Evolutionary conservation across 2,329 filamentous ascomycete genomes (phyloP), one percentile per base, ranked within the genome.

Genomic region (Aspergillus sp.): DNA sequence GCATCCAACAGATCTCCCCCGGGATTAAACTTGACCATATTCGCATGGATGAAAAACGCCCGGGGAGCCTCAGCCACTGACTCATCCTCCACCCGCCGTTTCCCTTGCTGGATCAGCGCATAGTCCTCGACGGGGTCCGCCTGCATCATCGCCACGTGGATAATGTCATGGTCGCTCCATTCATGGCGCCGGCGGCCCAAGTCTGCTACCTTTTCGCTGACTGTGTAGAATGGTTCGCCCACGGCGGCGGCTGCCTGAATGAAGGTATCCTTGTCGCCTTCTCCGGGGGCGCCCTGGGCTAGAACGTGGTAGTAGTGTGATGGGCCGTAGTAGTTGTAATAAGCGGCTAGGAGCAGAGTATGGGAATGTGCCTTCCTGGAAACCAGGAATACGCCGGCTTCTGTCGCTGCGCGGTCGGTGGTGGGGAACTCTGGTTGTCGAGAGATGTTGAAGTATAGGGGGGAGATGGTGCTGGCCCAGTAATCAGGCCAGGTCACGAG

Each of bases 401-500:
- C 63, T 2, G 64, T 61, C 5, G 65, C 59, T 45, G 62, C 60
- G 7, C 64, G 62, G 3, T 53, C 48, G 7, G 57, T 58, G 39
- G 65, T 57, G 4, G 58, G 50, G 0, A 63, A 63, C 3, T 55
- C 55, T 3, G 59, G 51, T 34, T 63, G 59, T n/a, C 65, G 65
- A 3, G 67, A 67, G 30, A 73, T 67, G 30, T 63, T 55, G 52
- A 67, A 72, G 47, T 64, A 69, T 10, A 64, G 52, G 1, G 66
- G 65, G 12, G 65, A 62, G 29, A 63, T 65, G 0, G 66, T 65
- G 6, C 65, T 60, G 5, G 62, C 61, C 63, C 66, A 71, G 49
- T 69, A 75, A 55, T 80, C 77, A 4, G 78, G 76, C 75, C 76
- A 81, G n/a, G 73, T 70, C 12, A 81, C 64, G 32, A 79, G 62